Base-by-base conservation (phyloP, 495 filamentous ascomycete genomes). In the Lophiostoma macrostomum region DNA sequence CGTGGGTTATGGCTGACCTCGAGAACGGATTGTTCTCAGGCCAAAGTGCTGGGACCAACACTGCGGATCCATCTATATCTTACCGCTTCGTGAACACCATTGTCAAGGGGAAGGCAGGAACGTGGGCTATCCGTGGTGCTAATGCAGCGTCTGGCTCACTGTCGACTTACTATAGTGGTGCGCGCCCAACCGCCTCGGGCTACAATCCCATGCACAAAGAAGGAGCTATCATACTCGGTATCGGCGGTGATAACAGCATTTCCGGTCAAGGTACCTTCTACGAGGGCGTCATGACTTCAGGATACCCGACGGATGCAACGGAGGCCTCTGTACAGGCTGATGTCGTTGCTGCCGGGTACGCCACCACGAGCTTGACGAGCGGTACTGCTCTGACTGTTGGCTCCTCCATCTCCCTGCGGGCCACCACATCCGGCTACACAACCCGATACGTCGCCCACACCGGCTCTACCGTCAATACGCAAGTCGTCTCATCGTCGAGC, bases 151-250 rank as follows among this genome's bases (percentile, higher is more conserved):
- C 77, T 5, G 77, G 78, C 34, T 67, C 72, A 25, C 64, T 82
- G 18, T 76, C 77, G 39, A 81, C 77, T 0, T 80, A 72, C 66
- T 81, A 78, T 55, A 76, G 67, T 50, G 78, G 79, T 13, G 64
- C 50, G 2, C 76, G 77, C 35, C 79, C 78, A 34, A 68, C 14
- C 20, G 30, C 12, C 10, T 6, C 50, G 32, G 78, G 77, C 40
- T 82, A 81, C 60, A 77, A 80, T 65, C 78, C 78, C 0, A 82
- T 82, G 78, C 66, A 59, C 67, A 80, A 81, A 53, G 78, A 82
- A 49, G 77, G 78, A n/a, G 74, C 79, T 44, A 80, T 82, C 47
- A 76, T 82, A 55, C 78, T 81, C 28, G 77, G 78, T 28, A 81
- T 79, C 40, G 78, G 78, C 42, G 77, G 77, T 14, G 77, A 80